A percentile compares a stretch with the other conserved stretches of the same genome.
Evolutionary conservation across 164 flowering plant genomes (phyloP).

Genomic region (Echeveria elegans): DNA sequence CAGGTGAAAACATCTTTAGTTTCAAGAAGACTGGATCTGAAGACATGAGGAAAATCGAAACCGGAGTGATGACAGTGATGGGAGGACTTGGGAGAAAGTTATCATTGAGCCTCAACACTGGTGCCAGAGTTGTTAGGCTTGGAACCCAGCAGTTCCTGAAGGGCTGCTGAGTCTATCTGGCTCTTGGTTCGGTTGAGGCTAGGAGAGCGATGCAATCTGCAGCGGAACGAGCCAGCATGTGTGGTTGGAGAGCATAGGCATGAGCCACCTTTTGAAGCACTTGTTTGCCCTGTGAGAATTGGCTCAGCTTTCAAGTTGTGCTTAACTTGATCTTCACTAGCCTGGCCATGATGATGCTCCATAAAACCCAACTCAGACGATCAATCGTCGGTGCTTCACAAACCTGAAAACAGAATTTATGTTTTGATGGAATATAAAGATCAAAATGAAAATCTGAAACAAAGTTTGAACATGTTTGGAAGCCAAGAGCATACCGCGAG

Average conservation of each 20-base stretch:
- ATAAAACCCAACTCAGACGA: no score
- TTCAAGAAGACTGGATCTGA: neutral
- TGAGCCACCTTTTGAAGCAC: constrained; percentile 15
- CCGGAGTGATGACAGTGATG: neutral
- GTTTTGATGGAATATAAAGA: neutral
- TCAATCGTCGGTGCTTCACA: neutral
- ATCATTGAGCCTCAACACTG: constrained; percentile 4
- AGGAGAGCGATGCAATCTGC: neutral
- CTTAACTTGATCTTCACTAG: neutral
- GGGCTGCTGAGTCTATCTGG: neutral
- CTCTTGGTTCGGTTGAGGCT: neutral
- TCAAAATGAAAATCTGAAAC: neutral
- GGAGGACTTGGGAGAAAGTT: neutral
- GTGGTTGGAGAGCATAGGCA: constrained; percentile 28
- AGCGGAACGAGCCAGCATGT: constrained; percentile 33
- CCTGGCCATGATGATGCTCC: neutral
- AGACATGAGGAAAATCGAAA: neutral
- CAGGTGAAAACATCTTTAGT: neutral
- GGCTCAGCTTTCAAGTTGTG: neutral
- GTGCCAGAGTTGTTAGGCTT: constrained; percentile 4
- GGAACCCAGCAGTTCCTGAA: neutral
- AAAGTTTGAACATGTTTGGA: no score
- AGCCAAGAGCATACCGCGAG: neutral
- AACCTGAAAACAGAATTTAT: neutral
- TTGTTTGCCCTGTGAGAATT: neutral